These are phyloP conservation scores for Aureobasidium sp. DNA, from an alignment of 2,329 filamentous ascomycete genomes.

Conservation along the genomic window DNA sequence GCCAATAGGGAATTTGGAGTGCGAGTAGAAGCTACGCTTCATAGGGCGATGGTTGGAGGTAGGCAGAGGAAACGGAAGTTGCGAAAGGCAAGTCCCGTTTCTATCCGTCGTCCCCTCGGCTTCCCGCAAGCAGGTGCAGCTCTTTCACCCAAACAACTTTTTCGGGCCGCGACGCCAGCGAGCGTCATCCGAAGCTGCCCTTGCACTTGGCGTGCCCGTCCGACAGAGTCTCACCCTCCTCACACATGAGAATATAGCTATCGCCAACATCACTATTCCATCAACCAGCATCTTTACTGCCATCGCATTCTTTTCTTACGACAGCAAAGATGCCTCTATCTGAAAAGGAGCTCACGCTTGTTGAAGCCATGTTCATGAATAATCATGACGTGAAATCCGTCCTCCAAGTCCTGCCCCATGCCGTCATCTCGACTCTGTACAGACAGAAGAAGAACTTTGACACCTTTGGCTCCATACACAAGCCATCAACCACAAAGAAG, in stretches of 20 bases:
- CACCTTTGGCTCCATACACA: background rate
- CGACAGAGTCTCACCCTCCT: background rate
- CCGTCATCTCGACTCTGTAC: conserved; percentile 1
- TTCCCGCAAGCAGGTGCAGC: background rate
- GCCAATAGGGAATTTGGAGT: background rate
- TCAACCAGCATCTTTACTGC: background rate
- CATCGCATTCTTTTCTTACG: background rate
- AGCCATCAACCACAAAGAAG: background rate
- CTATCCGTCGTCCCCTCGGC: background rate
- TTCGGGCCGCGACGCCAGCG: background rate
- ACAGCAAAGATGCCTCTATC: background rate
- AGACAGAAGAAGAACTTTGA: background rate
- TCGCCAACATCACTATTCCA: background rate
- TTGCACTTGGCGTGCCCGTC: background rate
- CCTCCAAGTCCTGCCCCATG: background rate
- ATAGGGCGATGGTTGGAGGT: background rate
- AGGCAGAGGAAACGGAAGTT: conserved; percentile 1
- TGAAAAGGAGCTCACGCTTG: background rate
- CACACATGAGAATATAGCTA: background rate
- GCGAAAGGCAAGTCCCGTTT: background rate
- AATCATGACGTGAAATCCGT: background rate
- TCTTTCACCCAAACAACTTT: background rate
- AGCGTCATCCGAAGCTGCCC: background rate
- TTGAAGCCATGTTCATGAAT: conserved; percentile 9
- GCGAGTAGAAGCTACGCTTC: conserved; percentile 7